Percentiles rank a stretch among this genome's conserved stretches.
Conservation (phyloP, 768 basidiomycete species). For the Heimioporus sp. region DNA sequence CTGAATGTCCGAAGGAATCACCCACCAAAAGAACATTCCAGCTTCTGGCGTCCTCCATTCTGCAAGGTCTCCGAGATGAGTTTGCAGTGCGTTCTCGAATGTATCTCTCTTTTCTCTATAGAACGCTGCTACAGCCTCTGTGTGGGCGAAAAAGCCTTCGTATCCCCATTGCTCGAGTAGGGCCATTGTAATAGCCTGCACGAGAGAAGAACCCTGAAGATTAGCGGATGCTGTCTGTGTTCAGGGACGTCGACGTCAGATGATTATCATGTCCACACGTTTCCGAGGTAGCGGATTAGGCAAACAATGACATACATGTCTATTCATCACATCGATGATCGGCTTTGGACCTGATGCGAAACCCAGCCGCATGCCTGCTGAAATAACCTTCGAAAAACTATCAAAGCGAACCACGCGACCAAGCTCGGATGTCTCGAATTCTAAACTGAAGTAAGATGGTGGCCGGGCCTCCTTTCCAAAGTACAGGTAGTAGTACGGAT, state of each 20-base stretch:
- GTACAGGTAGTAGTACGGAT: conserved; percentile 79
- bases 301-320: conserved; percentile 48
- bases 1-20: conserved; percentile 9
- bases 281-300: conserved; percentile 9
- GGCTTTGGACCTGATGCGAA: conserved; percentile 73
- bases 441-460: conserved; percentile 81
- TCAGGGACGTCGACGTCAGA: conserved; percentile 2
- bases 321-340: conserved; percentile 69
- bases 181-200: conserved; percentile 58
- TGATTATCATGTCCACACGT: background rate
- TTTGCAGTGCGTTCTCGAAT: conserved; percentile 74
- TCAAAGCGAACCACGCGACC: conserved; percentile 89
- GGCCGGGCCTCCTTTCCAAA: conserved; percentile 62
- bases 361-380: conserved; percentile 76
- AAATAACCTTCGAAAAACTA: conserved; percentile 82
- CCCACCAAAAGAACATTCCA: conserved; percentile 89
- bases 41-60: conserved; percentile 71
- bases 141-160: conserved; percentile 71
- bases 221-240: conserved; percentile 63
- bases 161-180: conserved; percentile 75
- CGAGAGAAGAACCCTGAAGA: conserved; percentile 64
- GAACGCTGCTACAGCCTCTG: conserved; percentile 64
- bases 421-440: conserved; percentile 59
- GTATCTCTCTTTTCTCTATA: conserved; percentile 72
- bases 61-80: conserved; percentile 72